Evolutionary conservation across 805 yeast species (phyloP).

Genomic region (Monosporozyma solicola): DNA sequence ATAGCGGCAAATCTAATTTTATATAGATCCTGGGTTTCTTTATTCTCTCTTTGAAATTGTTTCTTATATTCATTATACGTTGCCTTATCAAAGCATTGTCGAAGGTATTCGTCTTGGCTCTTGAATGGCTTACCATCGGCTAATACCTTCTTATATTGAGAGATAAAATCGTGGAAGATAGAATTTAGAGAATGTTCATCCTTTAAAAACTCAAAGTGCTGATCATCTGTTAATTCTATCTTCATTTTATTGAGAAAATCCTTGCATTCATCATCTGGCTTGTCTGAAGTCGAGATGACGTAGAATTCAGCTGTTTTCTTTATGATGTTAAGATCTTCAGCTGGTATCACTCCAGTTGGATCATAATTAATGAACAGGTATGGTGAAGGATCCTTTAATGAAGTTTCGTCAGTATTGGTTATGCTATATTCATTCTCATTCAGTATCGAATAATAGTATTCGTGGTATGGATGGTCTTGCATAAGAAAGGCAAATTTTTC

Average conservation of each 20-base stretch:
- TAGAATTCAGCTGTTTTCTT: conserved; percentile 58
- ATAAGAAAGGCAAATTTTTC: conserved; percentile 58
- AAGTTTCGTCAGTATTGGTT: neutral
- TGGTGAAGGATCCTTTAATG: conserved; percentile 17
- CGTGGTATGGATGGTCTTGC: conserved; percentile 44
- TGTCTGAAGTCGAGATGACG: conserved; percentile 35
- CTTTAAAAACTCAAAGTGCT: conserved; percentile 62
- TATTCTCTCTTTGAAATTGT: conserved; percentile 31
- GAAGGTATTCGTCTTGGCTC: neutral
- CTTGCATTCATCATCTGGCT: conserved; percentile 10
- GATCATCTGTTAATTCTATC: conserved; percentile 29
- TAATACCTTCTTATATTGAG: conserved; percentile 40
- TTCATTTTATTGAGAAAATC: conserved; percentile 36
- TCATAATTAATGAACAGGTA: conserved; percentile 25
- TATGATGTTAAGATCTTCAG: conserved; percentile 57
- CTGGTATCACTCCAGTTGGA: conserved; percentile 34
- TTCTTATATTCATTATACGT: conserved; percentile 36
- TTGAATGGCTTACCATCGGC: conserved; percentile 12
- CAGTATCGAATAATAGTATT: conserved; percentile 38
- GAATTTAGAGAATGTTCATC: conserved; percentile 50
- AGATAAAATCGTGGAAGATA: conserved; percentile 40
- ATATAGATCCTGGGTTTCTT: conserved; percentile 28
- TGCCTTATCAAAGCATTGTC: conserved; percentile 45
- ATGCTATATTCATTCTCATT: conserved; percentile 10
- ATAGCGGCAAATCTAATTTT: conserved; percentile 58